Percentiles rank a stretch among this genome's conserved stretches.
Conservation (phyloP, 495 filamentous ascomycete species). For the Daldinia caldariorum region DNA sequence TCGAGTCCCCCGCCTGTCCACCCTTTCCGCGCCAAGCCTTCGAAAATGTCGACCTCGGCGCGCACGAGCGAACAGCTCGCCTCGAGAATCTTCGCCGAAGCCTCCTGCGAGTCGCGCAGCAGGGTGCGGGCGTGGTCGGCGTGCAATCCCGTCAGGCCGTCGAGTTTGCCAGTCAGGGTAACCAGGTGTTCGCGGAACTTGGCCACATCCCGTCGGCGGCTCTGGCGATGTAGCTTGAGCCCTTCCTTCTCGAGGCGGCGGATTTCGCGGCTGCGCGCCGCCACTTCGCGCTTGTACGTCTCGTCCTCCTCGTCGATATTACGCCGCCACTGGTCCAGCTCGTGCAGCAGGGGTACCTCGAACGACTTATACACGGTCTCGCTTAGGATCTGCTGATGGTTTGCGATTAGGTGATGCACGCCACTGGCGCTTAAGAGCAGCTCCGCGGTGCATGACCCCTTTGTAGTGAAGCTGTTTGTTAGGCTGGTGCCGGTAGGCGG, state of each 20-base stretch:
- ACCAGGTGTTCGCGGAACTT: conserved; percentile 65
- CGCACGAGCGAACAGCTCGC: conserved; percentile 68
- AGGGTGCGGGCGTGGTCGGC: conserved; percentile 65
- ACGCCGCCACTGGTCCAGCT: conserved; percentile 68
- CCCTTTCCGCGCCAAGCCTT: conserved; percentile 69
- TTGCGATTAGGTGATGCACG: conserved; percentile 71
- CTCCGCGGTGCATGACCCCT: conserved; percentile 67
- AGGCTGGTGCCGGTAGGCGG: conserved; percentile 48
- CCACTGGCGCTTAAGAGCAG: conserved; percentile 65
- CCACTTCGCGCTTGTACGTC: conserved; percentile 62
- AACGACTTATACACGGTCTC: conserved; percentile 72
- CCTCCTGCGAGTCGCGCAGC: conserved; percentile 67
- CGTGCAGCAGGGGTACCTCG: conserved; percentile 71
- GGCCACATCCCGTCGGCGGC: conserved; percentile 60
- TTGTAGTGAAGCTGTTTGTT: conserved; percentile 60
- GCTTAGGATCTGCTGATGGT: conserved; percentile 70
- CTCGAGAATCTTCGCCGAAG: conserved; percentile 65
- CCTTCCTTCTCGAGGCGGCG: conserved; percentile 68
- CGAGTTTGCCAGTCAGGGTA: conserved; percentile 66
- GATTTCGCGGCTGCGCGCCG: conserved; percentile 63
- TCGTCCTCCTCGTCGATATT: conserved; percentile 69
- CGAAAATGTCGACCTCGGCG: conserved; percentile 73
- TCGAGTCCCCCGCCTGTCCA: conserved; percentile 72
- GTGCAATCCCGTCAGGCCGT: conserved; percentile 67
- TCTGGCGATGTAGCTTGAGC: conserved; percentile 64